phyloP scores from a whole-genome alignment of 2,329 filamentous ascomycete species.

The Pseudodiploospora longispora region DNA sequence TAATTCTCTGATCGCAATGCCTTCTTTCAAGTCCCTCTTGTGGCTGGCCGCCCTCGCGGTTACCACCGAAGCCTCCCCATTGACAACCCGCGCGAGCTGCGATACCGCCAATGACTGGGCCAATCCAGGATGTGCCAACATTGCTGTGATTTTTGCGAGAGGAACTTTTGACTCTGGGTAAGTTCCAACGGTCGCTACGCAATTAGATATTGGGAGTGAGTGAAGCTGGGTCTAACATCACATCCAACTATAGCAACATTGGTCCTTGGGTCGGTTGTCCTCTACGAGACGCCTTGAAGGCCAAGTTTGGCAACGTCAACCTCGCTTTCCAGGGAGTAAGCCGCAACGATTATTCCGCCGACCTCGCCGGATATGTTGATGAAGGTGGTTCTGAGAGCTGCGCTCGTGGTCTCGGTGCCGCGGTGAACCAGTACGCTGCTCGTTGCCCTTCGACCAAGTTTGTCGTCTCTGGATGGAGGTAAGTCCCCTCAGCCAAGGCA shows the following conservation, averaged over 20 bases:
- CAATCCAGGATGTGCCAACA: neutral
- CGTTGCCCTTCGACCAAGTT: slow-evolving; percentile 6
- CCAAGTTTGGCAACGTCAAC: neutral
- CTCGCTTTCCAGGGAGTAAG: slow-evolving; percentile 9
- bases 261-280: slow-evolving; percentile 9
- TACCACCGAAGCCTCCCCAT: neutral
- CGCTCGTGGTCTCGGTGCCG: slow-evolving; percentile 1
- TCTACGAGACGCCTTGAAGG: slow-evolving; percentile 5
- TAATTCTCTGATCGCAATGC: too few species aligned
- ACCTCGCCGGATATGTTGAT: slow-evolving; percentile 8
- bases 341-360: slow-evolving; percentile 4
- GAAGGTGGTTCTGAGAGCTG: slow-evolving; percentile 6
- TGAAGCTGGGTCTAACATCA: too few species aligned
- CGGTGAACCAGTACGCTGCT: slow-evolving; percentile 3
- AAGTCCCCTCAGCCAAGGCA: neutral
- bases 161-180: slow-evolving; percentile 10
- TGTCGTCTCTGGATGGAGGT: slow-evolving; percentile 9
- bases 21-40: too few species aligned
- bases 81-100: neutral
- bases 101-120: neutral
- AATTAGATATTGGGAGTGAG: too few species aligned
- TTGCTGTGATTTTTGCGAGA: slow-evolving; percentile 9
- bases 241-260: slow-evolving; percentile 4
- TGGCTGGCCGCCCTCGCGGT: too few species aligned
- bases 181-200: neutral